These are phyloP conservation scores for Dactylellina leptospora DNA, from an alignment of 2,329 filamentous ascomycete species.

Conservation along the genomic window DNA sequence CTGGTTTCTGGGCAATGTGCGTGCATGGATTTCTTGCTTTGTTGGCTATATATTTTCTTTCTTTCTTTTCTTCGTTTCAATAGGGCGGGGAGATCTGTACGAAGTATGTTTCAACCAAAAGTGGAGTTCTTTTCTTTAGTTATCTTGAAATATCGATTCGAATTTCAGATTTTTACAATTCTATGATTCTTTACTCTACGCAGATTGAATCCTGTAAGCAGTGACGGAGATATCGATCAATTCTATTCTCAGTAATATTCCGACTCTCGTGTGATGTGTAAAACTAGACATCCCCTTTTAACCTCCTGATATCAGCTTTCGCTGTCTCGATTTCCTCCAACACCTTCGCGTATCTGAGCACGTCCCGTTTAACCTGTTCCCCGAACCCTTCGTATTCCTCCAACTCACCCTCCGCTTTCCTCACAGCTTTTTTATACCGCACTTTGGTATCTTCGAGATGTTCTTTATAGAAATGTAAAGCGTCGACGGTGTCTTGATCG, in stretches of 20 bases:
- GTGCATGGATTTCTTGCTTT: background rate
- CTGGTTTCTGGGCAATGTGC: conserved; percentile 1
- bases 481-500: conserved; percentile 54
- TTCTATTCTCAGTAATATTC: background rate
- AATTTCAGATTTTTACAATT: too few relatives aligned
- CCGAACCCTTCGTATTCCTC: conserved; percentile 52
- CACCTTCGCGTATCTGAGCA: conserved; percentile 33
- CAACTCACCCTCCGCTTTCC: conserved; percentile 55
- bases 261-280: background rate
- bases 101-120: conserved; percentile 21
- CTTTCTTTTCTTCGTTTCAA: conserved; percentile 13
- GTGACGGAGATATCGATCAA: conserved; percentile 1
- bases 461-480: conserved; percentile 56
- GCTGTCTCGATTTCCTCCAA: conserved; percentile 29
- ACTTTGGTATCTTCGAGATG: conserved; percentile 56
- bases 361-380: conserved; percentile 36
- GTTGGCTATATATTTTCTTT: background rate
- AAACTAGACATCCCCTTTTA: conserved; percentile 17
- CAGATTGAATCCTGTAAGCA: conserved; percentile 1
- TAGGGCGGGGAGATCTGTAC: conserved; percentile 7
- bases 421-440: conserved; percentile 53
- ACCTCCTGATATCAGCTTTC: conserved; percentile 20
- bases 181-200: background rate
- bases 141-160: background rate
- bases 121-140: conserved; percentile 24